Conservation (phyloP, 768 basidiomycete species). For the Boletus vermiculosoides region DNA sequence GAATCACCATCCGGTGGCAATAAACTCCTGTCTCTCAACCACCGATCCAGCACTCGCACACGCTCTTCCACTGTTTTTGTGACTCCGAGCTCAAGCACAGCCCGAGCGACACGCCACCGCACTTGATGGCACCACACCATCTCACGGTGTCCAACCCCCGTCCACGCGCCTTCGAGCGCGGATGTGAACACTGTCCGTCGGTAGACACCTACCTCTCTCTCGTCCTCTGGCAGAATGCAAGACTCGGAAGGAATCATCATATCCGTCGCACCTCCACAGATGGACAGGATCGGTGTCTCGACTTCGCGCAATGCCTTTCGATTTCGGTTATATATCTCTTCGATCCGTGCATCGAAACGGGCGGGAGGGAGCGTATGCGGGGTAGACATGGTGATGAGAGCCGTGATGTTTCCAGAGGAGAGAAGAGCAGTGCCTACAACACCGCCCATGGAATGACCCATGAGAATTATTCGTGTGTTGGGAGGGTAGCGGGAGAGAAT, state of each 20-base stretch:
- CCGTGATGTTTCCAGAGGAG: constrained; percentile 61
- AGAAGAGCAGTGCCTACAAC: constrained; percentile 82
- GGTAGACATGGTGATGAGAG: constrained; percentile 94
- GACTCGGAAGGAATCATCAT: constrained; percentile 90
- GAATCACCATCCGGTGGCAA: constrained; percentile 33
- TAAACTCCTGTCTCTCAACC: constrained; percentile 64
- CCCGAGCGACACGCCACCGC: constrained; percentile 82
- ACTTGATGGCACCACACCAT: constrained; percentile 99
- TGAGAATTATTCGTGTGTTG: constrained; percentile 63
- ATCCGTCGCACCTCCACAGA: constrained; percentile 92
- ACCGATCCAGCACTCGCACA: constrained; percentile 50
- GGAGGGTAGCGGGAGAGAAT: constrained; percentile 75
- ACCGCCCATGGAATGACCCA: constrained; percentile 99
- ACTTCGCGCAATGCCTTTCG: constrained; percentile 39
- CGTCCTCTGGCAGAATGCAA: constrained; percentile 54
- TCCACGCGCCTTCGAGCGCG: constrained; percentile 88
- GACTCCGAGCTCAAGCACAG: constrained; percentile 66
- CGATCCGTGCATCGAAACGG: constrained; percentile 79
- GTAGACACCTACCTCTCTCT: constrained; percentile 31
- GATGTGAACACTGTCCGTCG: constrained; percentile 78
- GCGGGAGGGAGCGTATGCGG: constrained; percentile 88
- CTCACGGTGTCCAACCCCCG: constrained; percentile 91
- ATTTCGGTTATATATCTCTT: constrained; percentile 62
- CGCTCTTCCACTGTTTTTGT: constrained; percentile 23
- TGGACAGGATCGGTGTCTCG: constrained; percentile 70